Conservation (phyloP, 1,284 basidiomycete species). For the Athelia psychrophila region DNA sequence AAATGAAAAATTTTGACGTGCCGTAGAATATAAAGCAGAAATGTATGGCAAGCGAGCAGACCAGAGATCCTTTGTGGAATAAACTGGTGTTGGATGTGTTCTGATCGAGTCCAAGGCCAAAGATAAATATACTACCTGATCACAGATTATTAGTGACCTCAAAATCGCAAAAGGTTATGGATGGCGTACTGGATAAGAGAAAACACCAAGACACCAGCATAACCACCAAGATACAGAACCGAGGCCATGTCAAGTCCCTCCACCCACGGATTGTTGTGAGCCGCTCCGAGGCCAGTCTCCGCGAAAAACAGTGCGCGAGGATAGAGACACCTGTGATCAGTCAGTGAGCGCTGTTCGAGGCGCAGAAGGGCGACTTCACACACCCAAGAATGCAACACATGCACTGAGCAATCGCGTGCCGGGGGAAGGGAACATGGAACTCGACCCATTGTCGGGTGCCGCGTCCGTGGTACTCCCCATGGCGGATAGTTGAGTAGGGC, state of each 20-base stretch:
- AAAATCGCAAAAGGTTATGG: not conserved
- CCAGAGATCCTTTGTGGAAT: not conserved
- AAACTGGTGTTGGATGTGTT: no score
- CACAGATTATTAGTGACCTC: not conserved
- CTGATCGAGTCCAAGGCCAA: constrained; percentile 34
- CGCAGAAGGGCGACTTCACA: not conserved
- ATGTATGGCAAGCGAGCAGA: constrained; percentile 34
- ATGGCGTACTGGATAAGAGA: constrained; percentile 31
- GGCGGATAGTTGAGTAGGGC: no score
- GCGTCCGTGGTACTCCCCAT: no score
- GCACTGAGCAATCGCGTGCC: constrained; percentile 27
- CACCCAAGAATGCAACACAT: constrained; percentile 28
- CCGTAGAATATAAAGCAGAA: constrained; percentile 38
- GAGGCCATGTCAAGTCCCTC: constrained; percentile 19
- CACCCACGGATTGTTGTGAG: constrained; percentile 19
- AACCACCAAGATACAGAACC: constrained; percentile 24
- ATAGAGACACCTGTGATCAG: constrained; percentile 23
- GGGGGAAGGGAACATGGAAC: constrained; percentile 21
- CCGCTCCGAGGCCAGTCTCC: constrained; percentile 18
- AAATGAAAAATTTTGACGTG: constrained; percentile 34
- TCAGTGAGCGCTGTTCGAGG: not conserved
- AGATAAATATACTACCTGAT: constrained; percentile 31
- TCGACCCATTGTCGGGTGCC: not conserved
- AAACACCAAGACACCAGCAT: constrained; percentile 34
- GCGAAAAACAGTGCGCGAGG: constrained; percentile 26